These are phyloP conservation scores for Glycine tomentella DNA, from an alignment of 306 rosid species.

Conservation along the genomic window DNA sequence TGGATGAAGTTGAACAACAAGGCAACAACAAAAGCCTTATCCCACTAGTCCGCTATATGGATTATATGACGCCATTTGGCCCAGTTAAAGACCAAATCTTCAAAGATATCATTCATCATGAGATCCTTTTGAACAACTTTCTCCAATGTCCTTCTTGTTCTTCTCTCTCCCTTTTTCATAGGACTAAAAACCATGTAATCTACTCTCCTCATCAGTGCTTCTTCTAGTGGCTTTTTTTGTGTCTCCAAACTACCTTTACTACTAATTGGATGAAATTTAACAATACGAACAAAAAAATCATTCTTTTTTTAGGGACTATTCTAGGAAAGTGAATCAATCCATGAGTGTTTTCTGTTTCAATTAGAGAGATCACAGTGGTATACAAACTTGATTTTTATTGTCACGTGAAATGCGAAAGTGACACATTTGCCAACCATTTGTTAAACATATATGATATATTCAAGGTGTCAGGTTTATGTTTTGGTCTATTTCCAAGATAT, in stretches of 20 bases:
- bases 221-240: not conserved
- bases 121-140: not conserved
- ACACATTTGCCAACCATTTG: not conserved
- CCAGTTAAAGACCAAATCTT: not conserved
- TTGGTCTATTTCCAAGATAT: not conserved
- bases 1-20: not conserved
- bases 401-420: not conserved
- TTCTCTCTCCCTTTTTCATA: not conserved
- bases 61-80: too few species aligned
- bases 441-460: not conserved
- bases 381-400: not conserved
- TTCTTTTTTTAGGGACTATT: not conserved
- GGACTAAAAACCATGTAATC: not conserved
- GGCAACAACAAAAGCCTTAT: not conserved
- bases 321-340: not conserved
- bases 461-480: conserved; percentile 6
- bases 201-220: not conserved
- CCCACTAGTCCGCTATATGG: not conserved
- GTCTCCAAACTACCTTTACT: not conserved
- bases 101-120: not conserved
- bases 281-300: not conserved
- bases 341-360: not conserved
- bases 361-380: not conserved
- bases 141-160: not conserved
- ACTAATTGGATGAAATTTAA: conserved; percentile 4